phyloP scores from a whole-genome alignment of 164 flowering plant species.

The Liriodendron chinense region DNA sequence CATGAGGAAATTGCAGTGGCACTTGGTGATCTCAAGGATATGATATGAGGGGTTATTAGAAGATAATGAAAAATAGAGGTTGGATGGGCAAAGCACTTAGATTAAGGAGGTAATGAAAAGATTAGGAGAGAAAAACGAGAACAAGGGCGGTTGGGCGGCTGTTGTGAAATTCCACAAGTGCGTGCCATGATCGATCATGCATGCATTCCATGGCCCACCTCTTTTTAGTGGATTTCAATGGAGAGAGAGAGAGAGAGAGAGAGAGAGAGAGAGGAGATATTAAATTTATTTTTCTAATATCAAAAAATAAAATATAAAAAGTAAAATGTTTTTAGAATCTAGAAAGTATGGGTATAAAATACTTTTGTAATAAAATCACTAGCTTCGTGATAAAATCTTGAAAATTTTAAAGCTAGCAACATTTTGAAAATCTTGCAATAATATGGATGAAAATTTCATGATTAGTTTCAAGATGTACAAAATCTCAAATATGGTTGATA shows the following conservation, averaged over 20 bases:
- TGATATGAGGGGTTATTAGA: neutral
- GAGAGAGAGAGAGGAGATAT: too few species aligned
- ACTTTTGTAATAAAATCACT: neutral
- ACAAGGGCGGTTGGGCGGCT: slow-evolving; percentile 4
- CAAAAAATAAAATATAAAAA: too few species aligned
- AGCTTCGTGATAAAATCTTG: neutral
- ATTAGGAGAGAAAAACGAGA: neutral
- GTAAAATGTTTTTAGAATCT: too few species aligned
- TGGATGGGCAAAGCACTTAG: slow-evolving; percentile 7
- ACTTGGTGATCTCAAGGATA: neutral
- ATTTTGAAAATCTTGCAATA: too few species aligned
- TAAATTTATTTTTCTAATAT: too few species aligned
- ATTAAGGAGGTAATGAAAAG: neutral
- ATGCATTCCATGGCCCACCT: slow-evolving; percentile 12
- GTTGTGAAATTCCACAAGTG: slow-evolving; percentile 12
- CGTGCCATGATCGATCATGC: slow-evolving; percentile 27
- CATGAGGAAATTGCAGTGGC: too few species aligned
- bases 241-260: neutral
- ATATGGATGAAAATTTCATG: too few species aligned
- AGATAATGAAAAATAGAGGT: neutral
- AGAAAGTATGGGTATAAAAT: neutral
- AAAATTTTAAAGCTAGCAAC: too few species aligned
- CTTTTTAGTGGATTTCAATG: neutral
- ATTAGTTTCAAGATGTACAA: too few species aligned
- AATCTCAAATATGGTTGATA: too few species aligned